These are phyloP conservation scores for Solanum boliviense DNA, from an alignment of 257 asterid genomes.

Conservation along the genomic window DNA sequence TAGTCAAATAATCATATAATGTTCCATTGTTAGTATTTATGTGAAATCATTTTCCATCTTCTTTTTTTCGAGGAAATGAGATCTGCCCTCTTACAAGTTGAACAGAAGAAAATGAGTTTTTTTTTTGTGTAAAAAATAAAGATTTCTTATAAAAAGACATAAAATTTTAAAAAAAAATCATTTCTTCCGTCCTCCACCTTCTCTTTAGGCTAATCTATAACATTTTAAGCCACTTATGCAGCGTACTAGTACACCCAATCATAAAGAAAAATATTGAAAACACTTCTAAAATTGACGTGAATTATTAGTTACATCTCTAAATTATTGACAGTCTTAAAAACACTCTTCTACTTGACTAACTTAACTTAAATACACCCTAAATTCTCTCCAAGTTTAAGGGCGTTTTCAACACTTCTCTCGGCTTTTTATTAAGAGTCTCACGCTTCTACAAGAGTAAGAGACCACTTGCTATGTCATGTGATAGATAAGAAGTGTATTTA, in stretches of 20 bases:
- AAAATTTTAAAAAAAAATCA: too few relatives aligned
- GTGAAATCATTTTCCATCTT: background rate
- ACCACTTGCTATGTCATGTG: background rate
- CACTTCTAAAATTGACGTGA: rapidly evolving
- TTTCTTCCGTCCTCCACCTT: background rate
- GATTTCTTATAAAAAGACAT: too few relatives aligned
- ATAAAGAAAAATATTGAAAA: too few relatives aligned
- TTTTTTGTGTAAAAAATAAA: too few relatives aligned
- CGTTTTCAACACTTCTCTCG: background rate
- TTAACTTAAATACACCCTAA: too few relatives aligned
- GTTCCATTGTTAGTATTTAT: background rate
- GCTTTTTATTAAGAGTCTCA: background rate
- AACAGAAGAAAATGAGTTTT: too few relatives aligned
- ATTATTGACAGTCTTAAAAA: too few relatives aligned
- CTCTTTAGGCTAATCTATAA: background rate
- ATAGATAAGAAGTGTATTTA: too few relatives aligned
- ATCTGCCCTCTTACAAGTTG: background rate
- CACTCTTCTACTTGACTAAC: background rate
- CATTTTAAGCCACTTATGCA: background rate
- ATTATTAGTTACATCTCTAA: too few relatives aligned
- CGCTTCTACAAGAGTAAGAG: too few relatives aligned
- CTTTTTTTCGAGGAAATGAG: too few relatives aligned
- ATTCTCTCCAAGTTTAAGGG: background rate
- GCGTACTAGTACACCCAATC: too few relatives aligned
- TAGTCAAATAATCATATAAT: background rate